These are phyloP conservation scores for Talaromyces verruculosus DNA, from an alignment of 2,329 filamentous ascomycete genomes.

Conservation along the genomic window DNA sequence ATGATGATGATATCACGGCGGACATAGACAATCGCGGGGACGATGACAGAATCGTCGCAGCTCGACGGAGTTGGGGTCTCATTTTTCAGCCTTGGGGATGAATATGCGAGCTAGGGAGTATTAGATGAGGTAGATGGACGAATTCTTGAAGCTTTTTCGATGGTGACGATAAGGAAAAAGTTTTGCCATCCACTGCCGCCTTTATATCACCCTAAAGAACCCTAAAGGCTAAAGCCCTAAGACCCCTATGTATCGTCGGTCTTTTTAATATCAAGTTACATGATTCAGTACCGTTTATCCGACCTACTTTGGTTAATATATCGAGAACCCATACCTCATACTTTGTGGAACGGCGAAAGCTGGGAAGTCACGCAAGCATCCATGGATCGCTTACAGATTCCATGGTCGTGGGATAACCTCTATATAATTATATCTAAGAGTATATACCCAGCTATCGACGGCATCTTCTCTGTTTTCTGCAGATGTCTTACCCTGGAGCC, in stretches of 20 bases:
- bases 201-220: not conserved
- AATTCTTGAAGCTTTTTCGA: conserved; percentile 3
- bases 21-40: not conserved
- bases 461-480: too few species aligned
- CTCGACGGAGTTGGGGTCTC: not conserved
- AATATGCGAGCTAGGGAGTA: not conserved
- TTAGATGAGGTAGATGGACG: not conserved
- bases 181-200: not conserved
- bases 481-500: too few species aligned
- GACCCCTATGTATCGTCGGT: not conserved
- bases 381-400: not conserved
- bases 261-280: not conserved
- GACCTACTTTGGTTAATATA: not conserved
- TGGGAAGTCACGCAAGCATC: not conserved
- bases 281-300: not conserved
- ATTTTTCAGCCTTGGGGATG: not conserved
- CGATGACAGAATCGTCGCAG: not conserved
- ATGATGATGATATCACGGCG: conserved; percentile 1
- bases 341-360: too few species aligned
- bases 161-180: conserved; percentile 1
- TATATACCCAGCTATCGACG: too few species aligned
- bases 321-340: not conserved
- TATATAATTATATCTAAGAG: too few species aligned
- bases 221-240: conserved; percentile 7
- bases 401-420: too few species aligned